Base-by-base conservation (phyloP, 2,329 filamentous ascomycete genomes). In the Coniochaeta hoffmannii region DNA sequence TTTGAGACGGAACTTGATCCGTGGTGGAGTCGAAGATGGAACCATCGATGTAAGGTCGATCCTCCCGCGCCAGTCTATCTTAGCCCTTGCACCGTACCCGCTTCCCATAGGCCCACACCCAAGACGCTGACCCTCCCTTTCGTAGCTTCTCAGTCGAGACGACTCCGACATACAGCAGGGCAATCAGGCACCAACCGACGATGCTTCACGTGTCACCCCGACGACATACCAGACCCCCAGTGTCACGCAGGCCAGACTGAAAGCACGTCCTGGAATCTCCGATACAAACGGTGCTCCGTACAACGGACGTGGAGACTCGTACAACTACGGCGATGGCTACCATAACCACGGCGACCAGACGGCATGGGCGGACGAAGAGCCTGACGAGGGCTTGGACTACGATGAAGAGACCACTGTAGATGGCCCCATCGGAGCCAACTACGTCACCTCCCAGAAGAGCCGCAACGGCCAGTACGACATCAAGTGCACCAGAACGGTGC, bases 401-500 rank as follows among this genome's bases (percentile, higher is more conserved):
- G 60, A 59, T 22, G 55, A 34, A 11, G 58, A 57, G 7, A 61
- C 57, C 3, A 58, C 57, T n/a, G 28, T 55, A n/a, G 60, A 58
- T 3, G 57, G 54, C 4, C 55, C 55, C 6, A 53, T 55, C 17
- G 60, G 60, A 31, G 57, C 60, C 32, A 61, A 56, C 34, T 50
- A 60, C 55, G 49, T 53, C 53, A 58, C 57, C 19, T 54, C 56
- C 10, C 51, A 62, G 54, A 28, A 30, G 34, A 50, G 61, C 38
- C 63, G 63, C 19, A 28, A 31, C 19, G 63, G 63, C 4, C 63
- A 65, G 11, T 72, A 66, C 54, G 68, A 76, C 56, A 66, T 70
- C 32, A 65, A 69, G 30, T 73, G 73, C 51, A 70, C 65, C 22
- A 78, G 87, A 51, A 88, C 86, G 0, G 60, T 95, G 22, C 71